Percentiles rank a stretch among this genome's conserved stretches.
phyloP scores from a whole-genome alignment of 441 rosid genomes.

The Gossypium trilobum region DNA sequence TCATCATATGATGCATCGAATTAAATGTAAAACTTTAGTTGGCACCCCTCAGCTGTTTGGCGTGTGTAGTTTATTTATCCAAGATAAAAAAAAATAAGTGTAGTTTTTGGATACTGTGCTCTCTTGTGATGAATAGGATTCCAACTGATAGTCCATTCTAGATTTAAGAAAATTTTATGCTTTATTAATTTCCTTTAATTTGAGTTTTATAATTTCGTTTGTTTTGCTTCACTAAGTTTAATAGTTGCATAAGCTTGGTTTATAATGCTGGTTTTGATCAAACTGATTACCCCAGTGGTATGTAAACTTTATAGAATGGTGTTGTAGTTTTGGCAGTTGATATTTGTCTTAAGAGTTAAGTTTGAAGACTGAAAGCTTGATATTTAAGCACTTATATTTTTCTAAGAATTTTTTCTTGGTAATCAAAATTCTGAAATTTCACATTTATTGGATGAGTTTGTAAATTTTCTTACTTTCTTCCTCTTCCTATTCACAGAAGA shows the following conservation, averaged over 20 bases:
- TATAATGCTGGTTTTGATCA: neutral
- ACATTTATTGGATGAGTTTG: neutral
- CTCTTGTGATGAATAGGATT: neutral
- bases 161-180: neutral
- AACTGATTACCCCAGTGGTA: neutral
- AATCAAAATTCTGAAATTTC: neutral
- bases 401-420: neutral
- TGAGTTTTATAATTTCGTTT: slow-evolving; percentile 6
- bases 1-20: neutral
- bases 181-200: neutral
- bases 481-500: neutral
- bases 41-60: neutral
- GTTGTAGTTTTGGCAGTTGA: neutral
- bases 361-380: neutral
- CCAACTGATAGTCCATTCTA: neutral
- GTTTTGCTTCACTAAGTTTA: slow-evolving; percentile 2
- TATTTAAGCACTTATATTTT: neutral
- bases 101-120: neutral
- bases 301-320: neutral
- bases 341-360: neutral
- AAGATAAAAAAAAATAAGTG: neutral
- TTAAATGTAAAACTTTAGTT: slow-evolving; percentile 5
- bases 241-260: neutral
- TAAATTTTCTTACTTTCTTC: neutral
- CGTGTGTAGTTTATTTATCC: neutral